Conservation (phyloP, 164 flowering plant genomes). For the Tetracentron sinense region DNA sequence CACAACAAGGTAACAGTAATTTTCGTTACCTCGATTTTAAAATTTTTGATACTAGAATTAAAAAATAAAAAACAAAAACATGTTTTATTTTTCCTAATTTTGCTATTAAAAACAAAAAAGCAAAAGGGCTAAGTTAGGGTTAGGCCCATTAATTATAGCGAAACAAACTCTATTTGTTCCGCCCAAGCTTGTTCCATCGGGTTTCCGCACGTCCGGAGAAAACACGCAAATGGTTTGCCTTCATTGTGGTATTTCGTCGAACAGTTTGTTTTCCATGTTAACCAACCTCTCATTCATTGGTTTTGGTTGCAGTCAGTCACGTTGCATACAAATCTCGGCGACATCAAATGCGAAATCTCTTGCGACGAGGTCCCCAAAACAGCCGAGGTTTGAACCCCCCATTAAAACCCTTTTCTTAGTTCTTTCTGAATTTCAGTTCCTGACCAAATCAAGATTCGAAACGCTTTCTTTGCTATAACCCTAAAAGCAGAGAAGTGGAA, state of each 20-base stretch:
- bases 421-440: not conserved
- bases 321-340: slow-evolving; percentile 89
- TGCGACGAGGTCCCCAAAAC: slow-evolving; percentile 85
- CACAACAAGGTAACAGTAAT: no score
- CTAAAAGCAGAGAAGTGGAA: not conserved
- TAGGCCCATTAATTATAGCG: no score
- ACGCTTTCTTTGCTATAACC: no score
- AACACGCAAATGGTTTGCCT: slow-evolving; percentile 11
- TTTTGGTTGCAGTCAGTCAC: slow-evolving; percentile 61
- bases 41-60: no score
- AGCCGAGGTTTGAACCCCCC: slow-evolving; percentile 48
- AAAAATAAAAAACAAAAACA: no score
- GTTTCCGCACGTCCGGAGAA: not conserved
- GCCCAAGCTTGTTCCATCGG: not conserved
- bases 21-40: no score
- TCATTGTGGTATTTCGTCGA: slow-evolving; percentile 17
- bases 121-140: no score
- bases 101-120: no score
- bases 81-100: no score
- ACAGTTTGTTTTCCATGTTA: not conserved
- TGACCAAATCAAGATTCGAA: no score
- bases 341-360: slow-evolving; percentile 84
- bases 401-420: not conserved
- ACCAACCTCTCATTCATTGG: not conserved
- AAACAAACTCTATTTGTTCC: no score